A percentile compares a stretch with the other conserved stretches of the same genome.
phyloP scores from a whole-genome alignment of 495 filamentous ascomycete species.

The Xylaria castorea region DNA sequence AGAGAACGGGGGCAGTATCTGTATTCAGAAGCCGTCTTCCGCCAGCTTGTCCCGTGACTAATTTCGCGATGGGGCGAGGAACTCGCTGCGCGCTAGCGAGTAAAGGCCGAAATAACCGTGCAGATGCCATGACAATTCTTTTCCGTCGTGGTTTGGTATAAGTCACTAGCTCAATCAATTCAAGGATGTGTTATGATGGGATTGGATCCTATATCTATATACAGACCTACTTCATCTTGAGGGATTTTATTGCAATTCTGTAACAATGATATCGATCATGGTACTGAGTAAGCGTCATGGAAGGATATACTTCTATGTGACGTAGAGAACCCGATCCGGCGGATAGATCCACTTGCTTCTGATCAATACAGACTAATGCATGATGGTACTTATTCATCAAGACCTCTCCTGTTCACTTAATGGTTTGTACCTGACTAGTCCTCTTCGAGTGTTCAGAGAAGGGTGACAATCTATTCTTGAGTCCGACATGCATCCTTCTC shows the following conservation, averaged over 20 bases:
- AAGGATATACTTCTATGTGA: neutral
- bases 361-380: too few species aligned
- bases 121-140: neutral
- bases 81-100: neutral
- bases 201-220: neutral
- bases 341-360: too few species aligned
- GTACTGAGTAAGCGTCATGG: constrained; percentile 28
- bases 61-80: neutral
- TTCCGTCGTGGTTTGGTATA: neutral
- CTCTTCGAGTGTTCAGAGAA: neutral
- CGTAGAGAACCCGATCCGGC: constrained; percentile 12
- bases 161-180: neutral
- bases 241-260: neutral
- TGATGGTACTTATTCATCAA: neutral
- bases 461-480: neutral
- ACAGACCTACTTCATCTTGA: neutral
- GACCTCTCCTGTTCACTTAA: neutral
- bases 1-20: constrained; percentile 25
- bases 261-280: constrained; percentile 6
- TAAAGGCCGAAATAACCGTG: neutral
- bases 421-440: constrained; percentile 13
- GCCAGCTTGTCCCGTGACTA: neutral
- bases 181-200: neutral
- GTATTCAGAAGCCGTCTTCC: constrained; percentile 22
- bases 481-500: neutral